A percentile compares a stretch with the other conserved stretches of the same genome.
Conservation (phyloP, 352 stramenopile species). For the Globisporangium megalacanthum region DNA sequence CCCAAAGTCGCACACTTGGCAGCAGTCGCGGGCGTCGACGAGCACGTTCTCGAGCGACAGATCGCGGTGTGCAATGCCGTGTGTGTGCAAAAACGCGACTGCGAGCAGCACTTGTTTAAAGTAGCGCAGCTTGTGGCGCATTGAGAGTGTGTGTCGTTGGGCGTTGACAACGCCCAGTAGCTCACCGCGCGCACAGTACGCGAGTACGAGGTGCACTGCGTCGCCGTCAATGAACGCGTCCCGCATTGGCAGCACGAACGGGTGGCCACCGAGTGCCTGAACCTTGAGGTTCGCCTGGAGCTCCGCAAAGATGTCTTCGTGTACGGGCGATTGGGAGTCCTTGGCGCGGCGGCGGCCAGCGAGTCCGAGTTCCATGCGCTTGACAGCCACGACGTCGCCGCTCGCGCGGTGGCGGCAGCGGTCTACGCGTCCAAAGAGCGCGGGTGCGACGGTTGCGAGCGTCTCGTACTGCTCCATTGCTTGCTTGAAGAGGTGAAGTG, state of each 20-base stretch:
- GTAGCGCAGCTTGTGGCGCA: slow-evolving; percentile 36
- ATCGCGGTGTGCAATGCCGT: slow-evolving; percentile 77
- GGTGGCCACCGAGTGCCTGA: slow-evolving; percentile 52
- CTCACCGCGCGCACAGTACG: slow-evolving; percentile 63
- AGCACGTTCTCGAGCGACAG: slow-evolving; percentile 82
- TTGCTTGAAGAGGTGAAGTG: not conserved
- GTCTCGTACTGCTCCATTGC: slow-evolving; percentile 43
- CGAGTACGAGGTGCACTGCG: slow-evolving; percentile 61
- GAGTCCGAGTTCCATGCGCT: slow-evolving; percentile 67
- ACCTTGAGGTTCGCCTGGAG: slow-evolving; percentile 64
- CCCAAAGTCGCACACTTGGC: slow-evolving; percentile 80
- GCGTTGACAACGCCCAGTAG: slow-evolving; percentile 70
- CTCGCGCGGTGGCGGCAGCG: slow-evolving; percentile 48
- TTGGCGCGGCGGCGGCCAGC: slow-evolving; percentile 45
- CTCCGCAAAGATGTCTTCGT: slow-evolving; percentile 70
- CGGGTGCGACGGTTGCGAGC: slow-evolving; percentile 51
- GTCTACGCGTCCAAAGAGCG: slow-evolving; percentile 69
- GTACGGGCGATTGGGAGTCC: slow-evolving; percentile 32
- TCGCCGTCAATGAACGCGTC: slow-evolving; percentile 62
- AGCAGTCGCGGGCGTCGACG: slow-evolving; percentile 55
- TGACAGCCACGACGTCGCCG: slow-evolving; percentile 62
- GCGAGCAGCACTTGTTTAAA: slow-evolving; percentile 61
- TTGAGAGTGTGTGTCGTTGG: slow-evolving; percentile 24
- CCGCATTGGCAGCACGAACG: slow-evolving; percentile 56
- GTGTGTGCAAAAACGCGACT: slow-evolving; percentile 63